Conservation (phyloP, 768 basidiomycete species). For the Pulveroboletus sp. region DNA sequence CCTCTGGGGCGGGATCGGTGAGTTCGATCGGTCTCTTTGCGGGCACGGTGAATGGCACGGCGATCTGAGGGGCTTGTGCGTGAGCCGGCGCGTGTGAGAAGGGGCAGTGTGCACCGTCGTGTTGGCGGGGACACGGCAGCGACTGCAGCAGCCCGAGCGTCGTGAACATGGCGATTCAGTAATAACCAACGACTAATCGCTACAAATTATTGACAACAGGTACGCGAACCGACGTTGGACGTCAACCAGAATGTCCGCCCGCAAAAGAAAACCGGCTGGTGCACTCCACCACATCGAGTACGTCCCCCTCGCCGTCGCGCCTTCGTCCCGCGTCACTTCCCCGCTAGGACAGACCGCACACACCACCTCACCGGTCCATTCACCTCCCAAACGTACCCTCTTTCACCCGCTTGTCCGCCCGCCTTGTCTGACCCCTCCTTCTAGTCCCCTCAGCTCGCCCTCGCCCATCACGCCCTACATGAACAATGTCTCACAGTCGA, state of each 20-base stretch:
- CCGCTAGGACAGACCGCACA: background rate
- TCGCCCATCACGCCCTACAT: slow-evolving; percentile 21
- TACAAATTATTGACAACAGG: too few relatives aligned
- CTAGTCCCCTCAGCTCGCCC: background rate
- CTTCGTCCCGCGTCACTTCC: too few relatives aligned
- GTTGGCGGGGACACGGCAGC: slow-evolving; percentile 56
- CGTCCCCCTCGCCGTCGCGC: background rate
- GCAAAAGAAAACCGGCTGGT: background rate
- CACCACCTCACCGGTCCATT: background rate
- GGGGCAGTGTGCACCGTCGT: slow-evolving; percentile 54
- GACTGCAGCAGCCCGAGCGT: slow-evolving; percentile 54
- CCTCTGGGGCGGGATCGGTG: slow-evolving; percentile 16
- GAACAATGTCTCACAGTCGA: background rate
- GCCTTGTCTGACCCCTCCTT: background rate
- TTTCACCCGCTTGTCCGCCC: background rate
- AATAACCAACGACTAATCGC: too few relatives aligned
- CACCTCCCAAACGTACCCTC: background rate
- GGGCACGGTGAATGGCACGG: slow-evolving; percentile 25
- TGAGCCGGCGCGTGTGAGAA: slow-evolving; percentile 59
- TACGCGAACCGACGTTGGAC: too few relatives aligned
- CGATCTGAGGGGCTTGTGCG: slow-evolving; percentile 20
- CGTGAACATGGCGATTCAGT: slow-evolving; percentile 74
- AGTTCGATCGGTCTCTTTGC: slow-evolving; percentile 48
- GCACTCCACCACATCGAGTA: background rate
- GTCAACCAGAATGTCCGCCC: background rate